Conservation (phyloP, 768 basidiomycete genomes). For the Leccinum broughii region DNA sequence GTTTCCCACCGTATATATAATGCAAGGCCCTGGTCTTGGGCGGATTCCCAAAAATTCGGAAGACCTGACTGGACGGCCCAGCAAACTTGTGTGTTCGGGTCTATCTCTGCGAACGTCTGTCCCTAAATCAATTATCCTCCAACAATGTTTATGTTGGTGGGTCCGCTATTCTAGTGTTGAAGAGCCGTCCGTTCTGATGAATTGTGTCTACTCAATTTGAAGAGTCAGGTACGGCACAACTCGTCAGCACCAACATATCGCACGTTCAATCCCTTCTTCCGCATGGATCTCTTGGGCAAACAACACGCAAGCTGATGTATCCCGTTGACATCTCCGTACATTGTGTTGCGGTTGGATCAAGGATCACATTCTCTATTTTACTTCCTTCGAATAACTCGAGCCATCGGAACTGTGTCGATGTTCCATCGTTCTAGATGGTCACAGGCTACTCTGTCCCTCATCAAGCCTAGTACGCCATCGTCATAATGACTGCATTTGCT, state of each 20-base stretch:
- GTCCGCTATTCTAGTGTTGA: neutral
- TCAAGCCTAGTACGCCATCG: neutral
- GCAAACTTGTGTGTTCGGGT: neutral
- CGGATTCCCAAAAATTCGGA: neutral
- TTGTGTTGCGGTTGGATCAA: neutral
- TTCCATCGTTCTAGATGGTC: neutral
- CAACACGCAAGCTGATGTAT: neutral
- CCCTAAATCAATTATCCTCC: neutral
- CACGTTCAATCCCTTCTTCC: neutral
- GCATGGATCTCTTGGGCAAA: neutral
- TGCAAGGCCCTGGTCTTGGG: neutral
- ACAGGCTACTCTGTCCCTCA: neutral
- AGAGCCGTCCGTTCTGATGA: neutral
- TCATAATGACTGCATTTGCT: neutral
- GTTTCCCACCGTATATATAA: conserved; percentile 15
- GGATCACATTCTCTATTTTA: neutral
- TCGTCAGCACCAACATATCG: neutral
- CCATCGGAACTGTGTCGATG: neutral
- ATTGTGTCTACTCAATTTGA: neutral
- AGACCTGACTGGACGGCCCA: neutral
- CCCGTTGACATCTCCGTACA: neutral
- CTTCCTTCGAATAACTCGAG: neutral
- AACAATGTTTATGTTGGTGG: conserved; percentile 5
- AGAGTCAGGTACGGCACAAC: neutral
- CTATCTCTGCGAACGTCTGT: neutral